Evolutionary conservation across 2,329 filamentous ascomycete genomes (phyloP).

Genomic region (Neoscytalidium dimidiatum): DNA sequence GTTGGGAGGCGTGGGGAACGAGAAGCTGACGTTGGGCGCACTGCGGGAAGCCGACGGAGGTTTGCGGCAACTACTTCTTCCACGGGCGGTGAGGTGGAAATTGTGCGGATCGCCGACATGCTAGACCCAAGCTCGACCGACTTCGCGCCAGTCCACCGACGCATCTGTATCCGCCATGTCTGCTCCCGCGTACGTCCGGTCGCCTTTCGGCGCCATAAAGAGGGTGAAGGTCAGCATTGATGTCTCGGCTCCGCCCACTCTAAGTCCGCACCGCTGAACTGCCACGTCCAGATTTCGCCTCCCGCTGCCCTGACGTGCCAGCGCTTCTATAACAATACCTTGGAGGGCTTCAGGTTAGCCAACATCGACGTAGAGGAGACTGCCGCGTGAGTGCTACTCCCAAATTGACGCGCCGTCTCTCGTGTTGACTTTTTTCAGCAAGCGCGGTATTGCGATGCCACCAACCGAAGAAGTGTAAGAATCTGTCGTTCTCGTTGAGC

Average conservation of each 20-base stretch:
- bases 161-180: constrained; percentile 39
- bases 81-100: constrained; percentile 81
- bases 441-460: constrained; percentile 26
- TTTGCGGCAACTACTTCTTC: constrained; percentile 78
- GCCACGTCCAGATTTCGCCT: not conserved
- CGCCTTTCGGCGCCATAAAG: constrained; percentile 46
- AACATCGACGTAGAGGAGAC: constrained; percentile 8
- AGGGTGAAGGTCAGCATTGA: constrained; percentile 40
- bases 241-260: not conserved
- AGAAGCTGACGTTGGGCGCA: constrained; percentile 17
- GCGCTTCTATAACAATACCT: constrained; percentile 15
- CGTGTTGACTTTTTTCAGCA: not conserved
- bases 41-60: constrained; percentile 56
- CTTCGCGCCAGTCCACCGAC: not conserved
- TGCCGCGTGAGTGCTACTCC: constrained; percentile 3
- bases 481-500: not conserved
- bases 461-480: constrained; percentile 14
- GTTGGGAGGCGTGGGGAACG: constrained; percentile 22
- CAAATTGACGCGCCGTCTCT: no score
- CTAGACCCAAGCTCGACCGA: constrained; percentile 4
- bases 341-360: constrained; percentile 5
- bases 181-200: constrained; percentile 45
- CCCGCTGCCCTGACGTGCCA: constrained; percentile 3
- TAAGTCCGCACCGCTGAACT: not conserved
- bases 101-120: constrained; percentile 44